Evolutionary conservation across 495 filamentous ascomycete genomes (phyloP).

Genomic region (Xylaria intraflava): DNA sequence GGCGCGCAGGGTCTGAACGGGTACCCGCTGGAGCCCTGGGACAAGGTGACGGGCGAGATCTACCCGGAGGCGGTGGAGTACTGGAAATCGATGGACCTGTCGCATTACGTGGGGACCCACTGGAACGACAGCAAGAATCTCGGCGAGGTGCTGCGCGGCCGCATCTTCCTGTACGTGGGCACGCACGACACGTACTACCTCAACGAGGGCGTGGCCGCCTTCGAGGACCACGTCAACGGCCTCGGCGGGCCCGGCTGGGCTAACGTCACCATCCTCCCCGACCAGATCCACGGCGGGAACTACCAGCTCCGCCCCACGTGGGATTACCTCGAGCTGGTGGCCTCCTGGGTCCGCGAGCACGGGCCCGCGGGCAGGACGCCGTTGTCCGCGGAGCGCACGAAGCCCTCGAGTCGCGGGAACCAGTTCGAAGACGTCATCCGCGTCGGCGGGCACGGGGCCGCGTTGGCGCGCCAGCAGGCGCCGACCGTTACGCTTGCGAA

Average conservation of each 20-base stretch:
- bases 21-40: slow-evolving; percentile 10
- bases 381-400: background rate
- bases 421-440: slow-evolving; percentile 5
- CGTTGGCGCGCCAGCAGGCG: slow-evolving; percentile 4
- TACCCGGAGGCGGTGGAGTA: slow-evolving; percentile 8
- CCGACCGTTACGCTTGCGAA: background rate
- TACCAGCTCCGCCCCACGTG: slow-evolving; percentile 9
- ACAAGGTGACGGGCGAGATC: slow-evolving; percentile 12
- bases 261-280: slow-evolving; percentile 6
- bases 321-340: slow-evolving; percentile 9
- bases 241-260: slow-evolving; percentile 8
- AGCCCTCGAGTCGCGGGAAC: slow-evolving; percentile 6
- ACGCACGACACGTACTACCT: slow-evolving; percentile 10
- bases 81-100: slow-evolving; percentile 11
- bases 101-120: slow-evolving; percentile 1
- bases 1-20: slow-evolving; percentile 9
- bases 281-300: slow-evolving; percentile 7
- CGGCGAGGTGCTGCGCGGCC: slow-evolving; percentile 1
- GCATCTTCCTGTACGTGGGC: slow-evolving; percentile 10
- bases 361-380: slow-evolving; percentile 3
- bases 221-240: slow-evolving; percentile 1
- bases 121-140: slow-evolving; percentile 5
- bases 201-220: slow-evolving; percentile 1
- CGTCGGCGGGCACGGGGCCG: slow-evolving; percentile 1
- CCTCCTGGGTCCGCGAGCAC: slow-evolving; percentile 3